phyloP scores from a whole-genome alignment of 345 rosid genomes.

The Sonneratia alba region DNA sequence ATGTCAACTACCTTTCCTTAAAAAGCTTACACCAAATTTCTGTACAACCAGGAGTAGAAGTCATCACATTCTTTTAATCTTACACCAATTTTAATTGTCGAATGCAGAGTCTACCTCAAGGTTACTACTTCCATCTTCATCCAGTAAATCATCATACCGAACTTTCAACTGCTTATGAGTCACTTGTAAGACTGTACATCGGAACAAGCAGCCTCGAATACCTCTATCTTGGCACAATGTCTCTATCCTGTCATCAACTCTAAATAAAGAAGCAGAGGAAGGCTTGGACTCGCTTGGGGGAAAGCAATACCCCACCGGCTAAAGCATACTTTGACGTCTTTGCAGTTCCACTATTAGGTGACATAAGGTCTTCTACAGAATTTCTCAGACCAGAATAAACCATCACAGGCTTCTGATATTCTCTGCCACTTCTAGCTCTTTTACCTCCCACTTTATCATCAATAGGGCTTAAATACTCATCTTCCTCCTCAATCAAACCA shows the following conservation, averaged over 20 bases:
- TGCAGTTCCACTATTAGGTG: slow-evolving; percentile 28
- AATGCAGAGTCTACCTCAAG: slow-evolving; percentile 51
- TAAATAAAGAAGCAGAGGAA: slow-evolving; percentile 26
- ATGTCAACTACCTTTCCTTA: background rate
- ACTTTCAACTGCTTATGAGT: slow-evolving; percentile 66
- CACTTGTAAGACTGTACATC: slow-evolving; percentile 64
- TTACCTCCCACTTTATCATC: slow-evolving; percentile 53
- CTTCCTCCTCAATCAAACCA: slow-evolving; percentile 43
- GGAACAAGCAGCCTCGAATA: slow-evolving; percentile 95
- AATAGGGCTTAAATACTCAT: slow-evolving; percentile 40
- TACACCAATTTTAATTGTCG: background rate
- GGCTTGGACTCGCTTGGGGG: slow-evolving; percentile 40
- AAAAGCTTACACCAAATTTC: no score
- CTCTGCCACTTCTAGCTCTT: slow-evolving; percentile 47
- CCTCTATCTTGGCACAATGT: slow-evolving; percentile 93
- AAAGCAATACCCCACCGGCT: slow-evolving; percentile 39
- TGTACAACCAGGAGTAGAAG: background rate
- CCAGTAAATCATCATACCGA: slow-evolving; percentile 73
- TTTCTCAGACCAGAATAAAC: slow-evolving; percentile 25
- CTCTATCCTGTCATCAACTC: slow-evolving; percentile 68
- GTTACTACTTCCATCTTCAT: slow-evolving; percentile 68
- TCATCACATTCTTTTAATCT: background rate
- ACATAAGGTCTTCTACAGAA: slow-evolving; percentile 13
- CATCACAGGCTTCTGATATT: slow-evolving; percentile 23
- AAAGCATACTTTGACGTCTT: slow-evolving; percentile 34